phyloP scores from a whole-genome alignment of 768 basidiomycete genomes.

The Imleria badia region DNA sequence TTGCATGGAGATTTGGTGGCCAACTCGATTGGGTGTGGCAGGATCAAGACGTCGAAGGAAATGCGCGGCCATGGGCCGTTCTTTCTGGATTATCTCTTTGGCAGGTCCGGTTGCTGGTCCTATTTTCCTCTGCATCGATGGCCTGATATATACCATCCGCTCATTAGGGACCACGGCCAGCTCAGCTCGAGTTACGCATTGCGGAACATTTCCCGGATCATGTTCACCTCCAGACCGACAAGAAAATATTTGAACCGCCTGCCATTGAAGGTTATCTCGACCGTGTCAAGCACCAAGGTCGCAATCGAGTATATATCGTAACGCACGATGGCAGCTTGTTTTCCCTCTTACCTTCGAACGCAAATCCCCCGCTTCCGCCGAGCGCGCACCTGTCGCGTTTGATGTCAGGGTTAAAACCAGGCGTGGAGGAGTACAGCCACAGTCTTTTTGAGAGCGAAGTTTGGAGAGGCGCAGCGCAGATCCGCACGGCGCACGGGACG shows the following conservation, averaged over 20 bases:
- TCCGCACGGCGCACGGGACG: conserved; percentile 63
- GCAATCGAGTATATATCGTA: conserved; percentile 64
- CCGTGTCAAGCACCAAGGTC: conserved; percentile 58
- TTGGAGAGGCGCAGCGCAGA: conserved; percentile 60
- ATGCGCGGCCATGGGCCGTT: conserved; percentile 65
- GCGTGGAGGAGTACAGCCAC: conserved; percentile 30
- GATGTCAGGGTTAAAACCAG: conserved; percentile 28
- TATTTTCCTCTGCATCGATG: conserved; percentile 1
- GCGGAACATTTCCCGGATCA: conserved; percentile 63
- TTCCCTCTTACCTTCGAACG: conserved; percentile 46
- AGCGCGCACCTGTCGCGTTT: conserved; percentile 41
- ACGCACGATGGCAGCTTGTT: conserved; percentile 77
- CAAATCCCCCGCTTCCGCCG: conserved; percentile 72
- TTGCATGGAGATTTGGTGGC: conserved; percentile 76
- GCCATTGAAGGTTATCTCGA: conserved; percentile 86
- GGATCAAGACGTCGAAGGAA: conserved; percentile 62
- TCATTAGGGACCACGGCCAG: conserved; percentile 38
- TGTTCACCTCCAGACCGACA: conserved; percentile 41
- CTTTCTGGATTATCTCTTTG: conserved; percentile 73
- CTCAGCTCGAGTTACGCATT: conserved; percentile 71
- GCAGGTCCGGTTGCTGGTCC: conserved; percentile 47
- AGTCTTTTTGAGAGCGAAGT: conserved; percentile 52
- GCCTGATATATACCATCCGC: conserved; percentile 8
- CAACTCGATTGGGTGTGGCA: conserved; percentile 87
- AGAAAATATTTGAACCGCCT: conserved; percentile 67